Evolutionary conservation across 495 filamentous ascomycete species (phyloP), one percentile per base, ranked within the genome.

Genomic region (Penicillium coffeae): DNA sequence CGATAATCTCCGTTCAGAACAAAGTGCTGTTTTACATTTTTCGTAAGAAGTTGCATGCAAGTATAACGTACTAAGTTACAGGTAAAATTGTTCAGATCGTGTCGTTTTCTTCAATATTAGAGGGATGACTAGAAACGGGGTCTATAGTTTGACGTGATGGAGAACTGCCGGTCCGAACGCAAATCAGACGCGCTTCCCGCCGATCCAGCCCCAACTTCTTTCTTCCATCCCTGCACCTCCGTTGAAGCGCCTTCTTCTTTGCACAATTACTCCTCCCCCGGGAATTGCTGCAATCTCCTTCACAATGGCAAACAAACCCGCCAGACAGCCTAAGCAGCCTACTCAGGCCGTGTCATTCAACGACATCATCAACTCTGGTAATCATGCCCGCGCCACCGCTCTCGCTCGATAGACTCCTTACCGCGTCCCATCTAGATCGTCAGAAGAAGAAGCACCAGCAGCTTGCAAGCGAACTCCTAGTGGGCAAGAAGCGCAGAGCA

Each of bases 381-480:
- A 62, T 63, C 20, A 25, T 18, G 13, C 21, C 13, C 38, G 36
- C 2, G 18, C 15, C 27, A 13, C 45, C 21, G 33, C 40, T n/a
- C 27, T 14, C 13, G 37, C 30, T 14, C 2, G 30, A 36, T 27
- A 38, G 35, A n/a, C 36, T 45, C 43, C 52, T 47, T 21, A 49
- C 47, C 21, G 45, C 44, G 27, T 35, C 15, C 6, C 15, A 38
- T 12, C 7, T 53, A 85, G 86, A 79, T 59, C 86, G 86, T 35
- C 74, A 83, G 53, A 82, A 84, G 60, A 82, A 82, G 62, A 80
- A 83, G 60, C 81, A 86, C 50, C 78, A 89, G 63, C 72, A 75
- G 5, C 79, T 94, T 4, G 89, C 88, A 34, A 79, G 81, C 33
- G 73, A 82, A 52, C 82, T 93, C 18, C 80, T 92, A 10, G 25